These are phyloP conservation scores for Colletotrichum sp. DNA, from an alignment of 2,329 filamentous ascomycete genomes.

Conservation along the genomic window DNA sequence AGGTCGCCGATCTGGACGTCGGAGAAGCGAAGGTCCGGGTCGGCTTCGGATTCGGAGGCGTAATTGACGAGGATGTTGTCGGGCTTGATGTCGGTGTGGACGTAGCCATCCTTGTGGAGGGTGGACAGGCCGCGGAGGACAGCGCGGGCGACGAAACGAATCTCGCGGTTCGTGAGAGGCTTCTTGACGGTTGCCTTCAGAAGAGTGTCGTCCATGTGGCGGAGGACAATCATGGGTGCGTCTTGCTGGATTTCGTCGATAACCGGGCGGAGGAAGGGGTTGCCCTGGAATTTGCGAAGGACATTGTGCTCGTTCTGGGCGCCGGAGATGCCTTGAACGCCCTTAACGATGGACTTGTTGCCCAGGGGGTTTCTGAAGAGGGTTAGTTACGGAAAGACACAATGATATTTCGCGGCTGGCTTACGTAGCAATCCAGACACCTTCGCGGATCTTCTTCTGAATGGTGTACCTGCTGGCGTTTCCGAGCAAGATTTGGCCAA, in stretches of 20 bases:
- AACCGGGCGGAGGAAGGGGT: slow-evolving; percentile 19
- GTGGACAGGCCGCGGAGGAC: slow-evolving; percentile 16
- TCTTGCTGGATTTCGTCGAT: slow-evolving; percentile 21
- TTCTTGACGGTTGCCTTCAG: slow-evolving; percentile 19
- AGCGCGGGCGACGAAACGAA: slow-evolving; percentile 16
- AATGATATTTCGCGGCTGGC: background rate
- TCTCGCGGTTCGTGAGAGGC: slow-evolving; percentile 19
- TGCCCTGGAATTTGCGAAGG: slow-evolving; percentile 18
- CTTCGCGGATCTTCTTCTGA: slow-evolving; percentile 22
- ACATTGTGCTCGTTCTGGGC: slow-evolving; percentile 21
- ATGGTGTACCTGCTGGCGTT: slow-evolving; percentile 20
- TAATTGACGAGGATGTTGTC: slow-evolving; percentile 21
- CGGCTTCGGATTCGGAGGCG: slow-evolving; percentile 6
- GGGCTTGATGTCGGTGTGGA: slow-evolving; percentile 19
- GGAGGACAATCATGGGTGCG: slow-evolving; percentile 19
- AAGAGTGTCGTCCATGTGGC: slow-evolving; percentile 18
- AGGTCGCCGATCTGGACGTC: slow-evolving; percentile 19
- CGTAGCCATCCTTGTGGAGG: slow-evolving; percentile 16
- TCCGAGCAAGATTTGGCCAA: slow-evolving; percentile 18
- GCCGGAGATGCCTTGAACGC: slow-evolving; percentile 15
- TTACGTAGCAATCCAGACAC: slow-evolving; percentile 19
- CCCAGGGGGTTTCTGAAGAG: slow-evolving; percentile 6
- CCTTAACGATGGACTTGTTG: slow-evolving; percentile 19
- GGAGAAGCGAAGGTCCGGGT: slow-evolving; percentile 15
- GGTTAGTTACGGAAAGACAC: background rate